Percentiles rank a stretch among this genome's conserved stretches.
phyloP scores from a whole-genome alignment of 2,329 filamentous ascomycete genomes.

The Keithomyces neogunnii region DNA sequence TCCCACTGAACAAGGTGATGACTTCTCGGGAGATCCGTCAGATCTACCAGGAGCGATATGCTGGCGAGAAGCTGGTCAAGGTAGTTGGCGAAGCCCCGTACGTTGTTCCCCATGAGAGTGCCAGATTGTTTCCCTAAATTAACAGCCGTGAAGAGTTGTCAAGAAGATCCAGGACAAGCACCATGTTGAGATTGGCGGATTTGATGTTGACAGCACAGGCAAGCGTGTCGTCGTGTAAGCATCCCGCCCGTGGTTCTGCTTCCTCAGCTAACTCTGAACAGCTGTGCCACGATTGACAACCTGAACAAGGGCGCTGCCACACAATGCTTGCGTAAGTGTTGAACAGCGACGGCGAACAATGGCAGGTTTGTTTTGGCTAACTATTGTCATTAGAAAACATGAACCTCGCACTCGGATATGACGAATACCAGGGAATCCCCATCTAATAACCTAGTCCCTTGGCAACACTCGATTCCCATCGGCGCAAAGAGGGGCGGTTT shows the following conservation, averaged over 20 bases:
- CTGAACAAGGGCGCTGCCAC: conserved; percentile 88
- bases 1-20: conserved; percentile 81
- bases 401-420: conserved; percentile 84
- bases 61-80: conserved; percentile 91
- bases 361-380: conserved; percentile 43
- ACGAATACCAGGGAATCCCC: conserved; percentile 82
- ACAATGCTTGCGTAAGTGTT: conserved; percentile 74
- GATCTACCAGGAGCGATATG: conserved; percentile 92
- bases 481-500: too few species aligned
- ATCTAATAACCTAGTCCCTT: conserved; percentile 12
- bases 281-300: conserved; percentile 80
- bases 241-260: conserved; percentile 55
- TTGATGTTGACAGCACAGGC: conserved; percentile 80
- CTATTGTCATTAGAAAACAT: conserved; percentile 62
- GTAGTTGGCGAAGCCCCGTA: conserved; percentile 75
- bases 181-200: conserved; percentile 87
- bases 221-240: conserved; percentile 71
- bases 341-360: neutral
- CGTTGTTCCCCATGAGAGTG: neutral
- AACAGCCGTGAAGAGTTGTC: conserved; percentile 39
- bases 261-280: conserved; percentile 3
- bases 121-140: too few species aligned
- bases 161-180: conserved; percentile 80
- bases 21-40: conserved; percentile 86
- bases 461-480: too few species aligned